Percentiles rank a stretch among this genome's conserved stretches.
phyloP scores from a whole-genome alignment of 2,329 filamentous ascomycete genomes.

The Emmonsia crescens region DNA sequence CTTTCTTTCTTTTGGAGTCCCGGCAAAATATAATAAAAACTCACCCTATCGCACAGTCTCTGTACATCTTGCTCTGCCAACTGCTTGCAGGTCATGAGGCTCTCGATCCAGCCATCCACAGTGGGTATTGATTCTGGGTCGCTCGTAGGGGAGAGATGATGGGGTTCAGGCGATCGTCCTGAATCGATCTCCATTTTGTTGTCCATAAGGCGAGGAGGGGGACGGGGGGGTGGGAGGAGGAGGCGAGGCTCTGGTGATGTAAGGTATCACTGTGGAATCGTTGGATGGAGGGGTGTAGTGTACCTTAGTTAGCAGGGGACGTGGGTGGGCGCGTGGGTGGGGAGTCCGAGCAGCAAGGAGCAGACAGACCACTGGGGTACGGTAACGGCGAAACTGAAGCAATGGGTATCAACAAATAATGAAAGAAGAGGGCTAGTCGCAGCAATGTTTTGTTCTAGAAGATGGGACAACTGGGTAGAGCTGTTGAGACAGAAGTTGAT shows the following conservation, averaged over 20 bases:
- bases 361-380: neutral
- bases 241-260: slow-evolving; percentile 12
- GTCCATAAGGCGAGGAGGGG: slow-evolving; percentile 54
- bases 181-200: slow-evolving; percentile 97
- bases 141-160: slow-evolving; percentile 62
- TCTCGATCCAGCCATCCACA: slow-evolving; percentile 97
- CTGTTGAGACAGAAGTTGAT: neutral
- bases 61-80: slow-evolving; percentile 88
- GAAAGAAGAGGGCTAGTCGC: neutral
- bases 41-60: slow-evolving; percentile 93
- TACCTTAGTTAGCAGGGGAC: neutral
- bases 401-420: slow-evolving; percentile 10
- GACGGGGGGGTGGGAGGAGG: neutral
- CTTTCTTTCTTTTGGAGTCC: neutral
- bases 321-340: slow-evolving; percentile 1
- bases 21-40: slow-evolving; percentile 20
- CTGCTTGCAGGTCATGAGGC: slow-evolving; percentile 97
- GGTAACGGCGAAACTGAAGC: neutral
- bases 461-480: neutral
- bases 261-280: neutral
- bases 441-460: neutral
- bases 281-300: slow-evolving; percentile 14
- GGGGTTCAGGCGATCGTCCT: slow-evolving; percentile 67
- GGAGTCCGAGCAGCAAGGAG: neutral
- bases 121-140: slow-evolving; percentile 87